Evolutionary conservation across 768 basidiomycete genomes (phyloP), one percentile per base, ranked within the genome.

Genomic region (Leccinum arenicola): DNA sequence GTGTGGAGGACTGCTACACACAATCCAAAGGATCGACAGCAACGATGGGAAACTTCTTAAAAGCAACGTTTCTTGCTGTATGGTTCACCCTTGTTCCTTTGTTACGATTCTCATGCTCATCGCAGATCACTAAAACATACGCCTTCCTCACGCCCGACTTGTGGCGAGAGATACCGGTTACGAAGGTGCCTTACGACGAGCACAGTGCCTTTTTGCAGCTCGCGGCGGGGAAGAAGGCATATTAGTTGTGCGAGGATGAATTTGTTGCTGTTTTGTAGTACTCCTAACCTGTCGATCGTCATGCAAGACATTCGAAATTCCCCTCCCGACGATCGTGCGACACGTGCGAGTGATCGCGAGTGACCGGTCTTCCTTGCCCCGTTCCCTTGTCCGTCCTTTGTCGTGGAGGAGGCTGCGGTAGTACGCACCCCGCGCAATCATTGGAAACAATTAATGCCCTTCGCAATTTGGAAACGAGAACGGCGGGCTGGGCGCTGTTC

Each of bases 21-120:
- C 93, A 96, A 76, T 88, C 96, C 56, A 96, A 95, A 79, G 97
- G 97, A 72, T 95, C 93, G 66, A 99, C 97, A 50, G 95, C 96
- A 27, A 99, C 97, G 60, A 95, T 95, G 93, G 93, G 93, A 72
- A 96, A 96, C 81, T 96, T 98, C 85, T 86, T 97, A 80, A 97
- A 98, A 78, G 95, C 95, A 56, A 95, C 94, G 53, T 95, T 97
- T 71, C 89, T 85, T 71, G 91, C 93, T 38, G 91, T 95, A 74
- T 54, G 90, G 81, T 54, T 52, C 29, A 12, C 3, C 54, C 6
- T 33, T 38, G 62, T 51, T 27, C 1, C 52, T 23, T 48, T 11
- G 8, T 50, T 38, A 40, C 45, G 25, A 21, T 55, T 12, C 49
- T 68, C 4, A 58, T 50, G 43, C 50, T 15, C 45, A 2, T 21